These are phyloP conservation scores for Penicillium corylophilum DNA, from an alignment of 2,329 filamentous ascomycete species.

Conservation along the genomic window DNA sequence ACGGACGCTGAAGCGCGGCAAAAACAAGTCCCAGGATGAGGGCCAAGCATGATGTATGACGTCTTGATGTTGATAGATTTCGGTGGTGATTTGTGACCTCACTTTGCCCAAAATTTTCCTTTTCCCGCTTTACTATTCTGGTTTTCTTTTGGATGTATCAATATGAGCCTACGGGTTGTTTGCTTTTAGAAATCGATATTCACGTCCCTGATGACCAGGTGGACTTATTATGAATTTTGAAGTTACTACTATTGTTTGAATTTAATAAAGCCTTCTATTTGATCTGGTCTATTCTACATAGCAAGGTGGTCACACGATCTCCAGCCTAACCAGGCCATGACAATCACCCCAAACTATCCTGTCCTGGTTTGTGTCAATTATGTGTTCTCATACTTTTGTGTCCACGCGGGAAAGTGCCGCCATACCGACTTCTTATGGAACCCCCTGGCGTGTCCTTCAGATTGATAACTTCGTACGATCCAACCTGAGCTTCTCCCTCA, in stretches of 20 bases:
- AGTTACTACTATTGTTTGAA: neutral
- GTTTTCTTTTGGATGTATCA: slow-evolving; percentile 2
- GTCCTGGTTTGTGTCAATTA: too few relatives aligned
- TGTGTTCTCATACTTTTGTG: too few relatives aligned
- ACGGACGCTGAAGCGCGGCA: slow-evolving; percentile 10
- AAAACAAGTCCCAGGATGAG: neutral
- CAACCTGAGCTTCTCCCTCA: too few relatives aligned
- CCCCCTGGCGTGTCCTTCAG: too few relatives aligned
- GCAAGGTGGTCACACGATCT: too few relatives aligned
- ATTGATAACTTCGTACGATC: too few relatives aligned
- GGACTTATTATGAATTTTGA: neutral
- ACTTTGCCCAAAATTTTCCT: neutral
- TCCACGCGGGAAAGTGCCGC: too few relatives aligned
- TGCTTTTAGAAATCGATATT: neutral
- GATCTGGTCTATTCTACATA: too few relatives aligned
- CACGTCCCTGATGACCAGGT: neutral
- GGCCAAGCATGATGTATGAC: neutral
- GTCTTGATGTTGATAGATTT: neutral
- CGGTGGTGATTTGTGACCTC: neutral
- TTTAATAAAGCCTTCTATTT: neutral
- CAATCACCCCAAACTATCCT: too few relatives aligned
- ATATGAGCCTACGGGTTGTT: slow-evolving; percentile 2
- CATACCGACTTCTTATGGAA: too few relatives aligned
- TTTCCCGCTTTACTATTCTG: neutral
- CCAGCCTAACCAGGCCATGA: too few relatives aligned